Conservation (phyloP, 2,329 filamentous ascomycete species). For the Hyphodiscus sp. region DNA sequence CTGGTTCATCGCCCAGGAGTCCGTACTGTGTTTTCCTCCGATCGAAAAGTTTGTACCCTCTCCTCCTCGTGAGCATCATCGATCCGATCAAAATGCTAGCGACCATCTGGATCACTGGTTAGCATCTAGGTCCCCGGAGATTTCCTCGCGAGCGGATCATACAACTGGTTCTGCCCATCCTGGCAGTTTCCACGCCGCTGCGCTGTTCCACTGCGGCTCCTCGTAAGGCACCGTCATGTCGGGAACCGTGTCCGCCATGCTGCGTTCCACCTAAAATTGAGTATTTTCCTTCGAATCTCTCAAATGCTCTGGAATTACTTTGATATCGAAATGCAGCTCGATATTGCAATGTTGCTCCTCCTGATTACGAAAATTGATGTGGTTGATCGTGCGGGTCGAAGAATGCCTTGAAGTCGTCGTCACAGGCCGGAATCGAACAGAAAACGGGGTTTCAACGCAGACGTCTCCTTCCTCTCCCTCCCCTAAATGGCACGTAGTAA, state of each 20-base stretch:
- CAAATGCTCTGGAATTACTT: not conserved
- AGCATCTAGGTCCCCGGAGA: slow-evolving; percentile 1
- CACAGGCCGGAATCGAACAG: not conserved
- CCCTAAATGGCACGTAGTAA: not conserved
- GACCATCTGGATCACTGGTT: slow-evolving; percentile 24
- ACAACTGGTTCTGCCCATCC: slow-evolving; percentile 30
- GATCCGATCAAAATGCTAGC: slow-evolving; percentile 28
- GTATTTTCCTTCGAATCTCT: not conserved
- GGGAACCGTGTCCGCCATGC: slow-evolving; percentile 1
- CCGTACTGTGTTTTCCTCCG: slow-evolving; percentile 10
- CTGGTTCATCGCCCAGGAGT: slow-evolving; percentile 22
- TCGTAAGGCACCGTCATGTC: slow-evolving; percentile 22
- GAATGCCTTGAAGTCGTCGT: not conserved
- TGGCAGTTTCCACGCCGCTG: slow-evolving; percentile 28
- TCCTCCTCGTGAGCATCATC: slow-evolving; percentile 27
- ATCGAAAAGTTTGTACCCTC: slow-evolving; percentile 22
- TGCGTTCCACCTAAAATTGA: not conserved
- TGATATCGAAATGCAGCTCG: not conserved
- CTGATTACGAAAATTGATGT: not conserved
- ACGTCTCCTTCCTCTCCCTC: too few species aligned
- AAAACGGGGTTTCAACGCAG: not conserved
- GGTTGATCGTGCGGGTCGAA: not conserved
- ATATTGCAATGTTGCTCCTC: not conserved
- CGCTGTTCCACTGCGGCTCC: slow-evolving; percentile 29
- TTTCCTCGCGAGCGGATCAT: slow-evolving; percentile 1